Percentiles rank a stretch among this genome's conserved stretches.
Evolutionary conservation across 2,329 filamentous ascomycete species (phyloP).

Genomic region (Xylaria sp.): DNA sequence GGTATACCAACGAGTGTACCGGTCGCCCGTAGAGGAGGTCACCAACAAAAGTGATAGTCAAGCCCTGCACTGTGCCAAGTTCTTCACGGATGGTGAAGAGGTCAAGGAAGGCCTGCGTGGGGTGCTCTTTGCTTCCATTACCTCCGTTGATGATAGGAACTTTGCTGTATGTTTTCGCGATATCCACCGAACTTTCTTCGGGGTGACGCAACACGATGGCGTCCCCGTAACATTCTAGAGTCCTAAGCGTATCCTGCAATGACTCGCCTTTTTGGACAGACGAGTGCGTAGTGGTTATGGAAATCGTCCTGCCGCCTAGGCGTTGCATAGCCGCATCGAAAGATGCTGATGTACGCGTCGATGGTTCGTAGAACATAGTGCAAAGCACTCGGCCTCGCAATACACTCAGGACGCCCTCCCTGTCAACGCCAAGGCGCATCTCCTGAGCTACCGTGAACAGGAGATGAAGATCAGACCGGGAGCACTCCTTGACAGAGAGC

Average conservation of each 20-base stretch:
- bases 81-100: constrained; percentile 99
- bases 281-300: constrained; percentile 80
- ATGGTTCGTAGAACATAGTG: constrained; percentile 97
- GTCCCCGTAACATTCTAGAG: constrained; percentile 90
- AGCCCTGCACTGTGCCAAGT: constrained; percentile 88
- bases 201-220: constrained; percentile 96
- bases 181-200: constrained; percentile 75
- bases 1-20: constrained; percentile 91
- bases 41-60: constrained; percentile 95
- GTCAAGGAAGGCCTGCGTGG: constrained; percentile 95
- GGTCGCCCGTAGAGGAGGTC: constrained; percentile 92
- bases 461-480: constrained; percentile 82
- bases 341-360: constrained; percentile 90
- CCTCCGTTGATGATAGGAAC: constrained; percentile 97
- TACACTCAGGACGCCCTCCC: constrained; percentile 84
- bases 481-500: constrained; percentile 89
- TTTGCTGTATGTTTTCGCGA: constrained; percentile 82
- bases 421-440: constrained; percentile 93
- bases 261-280: constrained; percentile 94
- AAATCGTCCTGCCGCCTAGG: constrained; percentile 83
- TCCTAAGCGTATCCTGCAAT: constrained; percentile 90
- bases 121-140: constrained; percentile 94
- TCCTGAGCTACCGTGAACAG: constrained; percentile 97
- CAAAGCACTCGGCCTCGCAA: constrained; percentile 85
- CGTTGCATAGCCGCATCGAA: constrained; percentile 99